Evolutionary conservation across 2,329 filamentous ascomycete species (phyloP).

Genomic region (Cladosporium oxysporum): DNA sequence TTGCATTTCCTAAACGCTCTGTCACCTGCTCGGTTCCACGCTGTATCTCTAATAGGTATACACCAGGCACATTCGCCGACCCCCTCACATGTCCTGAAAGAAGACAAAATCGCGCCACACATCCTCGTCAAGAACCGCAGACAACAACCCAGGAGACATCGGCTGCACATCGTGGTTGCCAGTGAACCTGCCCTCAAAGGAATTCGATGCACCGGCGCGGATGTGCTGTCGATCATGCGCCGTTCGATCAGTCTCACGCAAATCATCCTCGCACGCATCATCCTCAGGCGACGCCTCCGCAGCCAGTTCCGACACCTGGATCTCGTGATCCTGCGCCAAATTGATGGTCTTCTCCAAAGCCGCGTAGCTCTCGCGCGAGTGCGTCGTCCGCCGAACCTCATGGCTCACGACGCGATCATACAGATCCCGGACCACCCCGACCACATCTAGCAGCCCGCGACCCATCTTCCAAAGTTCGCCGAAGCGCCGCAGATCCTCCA

Average conservation of each 20-base stretch:
- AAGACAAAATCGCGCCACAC: background rate
- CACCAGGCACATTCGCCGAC: background rate
- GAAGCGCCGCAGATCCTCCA: background rate
- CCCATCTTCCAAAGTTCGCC: slow-evolving; percentile 1
- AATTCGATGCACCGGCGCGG: too few relatives aligned
- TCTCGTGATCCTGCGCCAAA: background rate
- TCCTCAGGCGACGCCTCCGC: background rate
- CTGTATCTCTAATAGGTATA: too few relatives aligned
- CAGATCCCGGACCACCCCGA: background rate
- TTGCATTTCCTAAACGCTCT: background rate
- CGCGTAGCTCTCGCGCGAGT: background rate
- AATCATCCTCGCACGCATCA: background rate
- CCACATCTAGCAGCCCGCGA: background rate
- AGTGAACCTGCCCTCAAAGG: background rate
- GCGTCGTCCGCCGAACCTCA: background rate
- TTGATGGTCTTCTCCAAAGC: background rate
- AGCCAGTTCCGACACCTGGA: background rate
- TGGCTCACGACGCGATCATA: background rate
- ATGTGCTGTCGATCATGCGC: background rate
- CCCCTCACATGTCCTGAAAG: background rate
- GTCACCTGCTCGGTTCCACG: too few relatives aligned
- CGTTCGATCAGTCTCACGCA: background rate
- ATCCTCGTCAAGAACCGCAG: background rate
- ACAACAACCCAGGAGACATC: background rate
- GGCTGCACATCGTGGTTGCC: background rate